These are phyloP conservation scores for Pythium scleroteichum DNA, from an alignment of 352 stramenopile genomes.

Conservation along the genomic window DNA sequence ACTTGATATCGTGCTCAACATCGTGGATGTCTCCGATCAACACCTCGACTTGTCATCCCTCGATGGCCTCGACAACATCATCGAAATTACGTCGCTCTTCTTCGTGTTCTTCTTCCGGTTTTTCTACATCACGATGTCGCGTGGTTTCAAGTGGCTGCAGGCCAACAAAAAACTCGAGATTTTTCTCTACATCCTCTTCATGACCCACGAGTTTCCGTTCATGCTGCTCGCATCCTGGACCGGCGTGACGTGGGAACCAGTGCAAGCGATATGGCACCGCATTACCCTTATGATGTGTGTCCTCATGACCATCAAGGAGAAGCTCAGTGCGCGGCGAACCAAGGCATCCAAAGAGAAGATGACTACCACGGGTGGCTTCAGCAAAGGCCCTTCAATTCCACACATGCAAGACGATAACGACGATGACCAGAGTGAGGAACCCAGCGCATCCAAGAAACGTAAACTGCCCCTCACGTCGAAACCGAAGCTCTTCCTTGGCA, in stretches of 20 bases:
- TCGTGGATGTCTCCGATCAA: neutral
- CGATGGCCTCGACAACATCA: slow-evolving; percentile 23
- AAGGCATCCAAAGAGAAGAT: slow-evolving; percentile 3
- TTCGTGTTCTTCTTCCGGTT: slow-evolving; percentile 44
- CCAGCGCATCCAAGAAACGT: no score
- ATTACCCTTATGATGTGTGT: slow-evolving; percentile 6
- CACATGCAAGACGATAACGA: neutral
- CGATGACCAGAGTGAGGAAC: no score
- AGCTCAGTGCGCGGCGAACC: neutral
- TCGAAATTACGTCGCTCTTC: slow-evolving; percentile 24
- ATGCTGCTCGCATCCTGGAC: neutral
- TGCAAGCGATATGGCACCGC: slow-evolving; percentile 8
- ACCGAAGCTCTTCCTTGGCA: no score
- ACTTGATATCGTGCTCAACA: slow-evolving; percentile 6
- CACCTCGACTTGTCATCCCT: neutral
- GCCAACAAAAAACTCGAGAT: slow-evolving; percentile 25
- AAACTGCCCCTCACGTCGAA: no score
- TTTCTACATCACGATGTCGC: slow-evolving; percentile 32
- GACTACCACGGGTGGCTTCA: neutral
- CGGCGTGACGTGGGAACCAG: neutral
- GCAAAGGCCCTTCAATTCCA: neutral
- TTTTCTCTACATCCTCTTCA: neutral
- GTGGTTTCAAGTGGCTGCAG: slow-evolving; percentile 29
- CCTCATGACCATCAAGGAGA: slow-evolving; percentile 4
- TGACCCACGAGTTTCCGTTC: slow-evolving; percentile 5